Evolutionary conservation across 1,284 basidiomycete species (phyloP).

Genomic region (Gymnopus androsaceus): DNA sequence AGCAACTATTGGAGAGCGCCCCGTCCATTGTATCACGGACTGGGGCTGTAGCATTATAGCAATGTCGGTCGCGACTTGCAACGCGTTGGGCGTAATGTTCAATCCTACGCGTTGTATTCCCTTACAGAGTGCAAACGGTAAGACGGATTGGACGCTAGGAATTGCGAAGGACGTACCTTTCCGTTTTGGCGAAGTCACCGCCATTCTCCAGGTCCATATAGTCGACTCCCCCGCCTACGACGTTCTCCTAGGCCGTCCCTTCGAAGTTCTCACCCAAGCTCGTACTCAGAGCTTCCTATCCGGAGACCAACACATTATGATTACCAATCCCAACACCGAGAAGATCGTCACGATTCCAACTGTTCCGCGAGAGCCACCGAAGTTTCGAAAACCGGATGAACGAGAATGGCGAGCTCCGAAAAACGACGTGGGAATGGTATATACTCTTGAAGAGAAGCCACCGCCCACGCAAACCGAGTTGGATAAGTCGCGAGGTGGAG

Average conservation of each 20-base stretch:
- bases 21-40: slow-evolving; percentile 15
- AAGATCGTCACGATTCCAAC: too few relatives aligned
- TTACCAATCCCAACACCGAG: neutral
- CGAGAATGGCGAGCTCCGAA: neutral
- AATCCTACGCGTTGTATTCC: slow-evolving; percentile 24
- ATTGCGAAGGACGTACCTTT: slow-evolving; percentile 30
- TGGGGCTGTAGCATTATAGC: slow-evolving; percentile 26
- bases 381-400: neutral
- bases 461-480: too few relatives aligned
- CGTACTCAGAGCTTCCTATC: neutral
- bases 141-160: slow-evolving; percentile 23
- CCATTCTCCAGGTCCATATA: slow-evolving; percentile 31
- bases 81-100: slow-evolving; percentile 17
- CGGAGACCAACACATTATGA: neutral
- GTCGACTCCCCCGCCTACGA: slow-evolving; percentile 31
- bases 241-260: slow-evolving; percentile 35
- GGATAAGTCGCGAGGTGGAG: too few relatives aligned
- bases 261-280: slow-evolving; percentile 32
- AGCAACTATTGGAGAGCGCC: neutral
- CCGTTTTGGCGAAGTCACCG: slow-evolving; percentile 22
- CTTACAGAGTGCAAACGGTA: slow-evolving; percentile 26
- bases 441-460: neutral
- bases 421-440: neutral
- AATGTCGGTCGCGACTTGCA: slow-evolving; percentile 20
- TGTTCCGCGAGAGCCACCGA: too few relatives aligned